phyloP scores from a whole-genome alignment of 768 basidiomycete genomes.

The Termitomyces sp. region DNA sequence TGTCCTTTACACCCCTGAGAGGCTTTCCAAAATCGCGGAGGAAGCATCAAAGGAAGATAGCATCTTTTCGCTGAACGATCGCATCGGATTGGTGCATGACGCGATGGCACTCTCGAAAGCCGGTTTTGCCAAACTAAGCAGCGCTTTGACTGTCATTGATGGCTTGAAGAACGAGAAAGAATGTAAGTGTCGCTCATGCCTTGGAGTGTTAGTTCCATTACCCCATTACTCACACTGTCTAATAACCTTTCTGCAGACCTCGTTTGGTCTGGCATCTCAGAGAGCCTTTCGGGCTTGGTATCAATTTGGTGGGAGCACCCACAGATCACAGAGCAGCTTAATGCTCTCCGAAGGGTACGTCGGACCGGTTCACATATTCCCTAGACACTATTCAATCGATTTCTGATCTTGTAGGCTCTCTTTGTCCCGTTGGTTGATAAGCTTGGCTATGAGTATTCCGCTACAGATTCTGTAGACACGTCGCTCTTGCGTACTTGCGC shows the following conservation, averaged over 20 bases:
- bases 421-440: slow-evolving; percentile 74
- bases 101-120: slow-evolving; percentile 76
- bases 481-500: slow-evolving; percentile 73
- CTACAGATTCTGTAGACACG: slow-evolving; percentile 62
- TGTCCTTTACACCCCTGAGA: slow-evolving; percentile 79
- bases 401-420: slow-evolving; percentile 38
- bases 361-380: not conserved
- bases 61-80: slow-evolving; percentile 77
- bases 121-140: slow-evolving; percentile 74
- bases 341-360: slow-evolving; percentile 58
- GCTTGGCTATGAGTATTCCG: slow-evolving; percentile 74
- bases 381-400: not conserved
- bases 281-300: slow-evolving; percentile 49
- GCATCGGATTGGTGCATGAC: slow-evolving; percentile 87
- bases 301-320: slow-evolving; percentile 84
- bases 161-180: slow-evolving; percentile 73
- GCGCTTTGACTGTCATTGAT: slow-evolving; percentile 69
- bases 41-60: slow-evolving; percentile 61
- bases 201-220: too few species aligned
- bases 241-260: slow-evolving; percentile 45
- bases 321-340: slow-evolving; percentile 46
- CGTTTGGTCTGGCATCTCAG: slow-evolving; percentile 73
- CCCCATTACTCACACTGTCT: not conserved
- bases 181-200: slow-evolving; percentile 39
- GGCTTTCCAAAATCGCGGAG: slow-evolving; percentile 70